phyloP scores from a whole-genome alignment of 225 moss, liverwort and hornwort genomes.

The Antitrichia curtipendula region DNA sequence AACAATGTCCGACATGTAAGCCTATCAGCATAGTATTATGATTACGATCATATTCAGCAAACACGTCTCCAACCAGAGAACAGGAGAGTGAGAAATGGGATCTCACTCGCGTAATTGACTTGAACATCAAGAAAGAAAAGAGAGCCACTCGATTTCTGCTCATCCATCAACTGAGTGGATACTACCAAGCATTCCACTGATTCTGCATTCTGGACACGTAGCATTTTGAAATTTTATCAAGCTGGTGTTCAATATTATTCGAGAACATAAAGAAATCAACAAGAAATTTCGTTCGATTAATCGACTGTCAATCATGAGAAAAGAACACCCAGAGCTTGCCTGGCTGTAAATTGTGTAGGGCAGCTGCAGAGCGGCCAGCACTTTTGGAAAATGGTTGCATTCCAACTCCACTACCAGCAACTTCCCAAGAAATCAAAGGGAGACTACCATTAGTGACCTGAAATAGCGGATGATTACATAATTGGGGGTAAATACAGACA shows the following conservation, averaged over 20 bases:
- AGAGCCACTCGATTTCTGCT: background rate
- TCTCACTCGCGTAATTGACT: constrained; percentile 12
- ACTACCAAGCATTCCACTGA: constrained; percentile 34
- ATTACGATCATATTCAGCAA: background rate
- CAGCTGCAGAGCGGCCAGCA: constrained; percentile 19
- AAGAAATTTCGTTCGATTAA: background rate
- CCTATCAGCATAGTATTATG: background rate
- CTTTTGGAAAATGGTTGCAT: constrained; percentile 19
- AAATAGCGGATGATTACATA: background rate
- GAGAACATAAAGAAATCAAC: background rate
- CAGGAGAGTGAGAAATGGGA: background rate
- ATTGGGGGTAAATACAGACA: background rate
- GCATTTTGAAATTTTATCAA: background rate
- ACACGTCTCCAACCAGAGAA: background rate
- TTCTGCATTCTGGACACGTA: constrained; percentile 12
- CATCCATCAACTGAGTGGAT: constrained; percentile 10
- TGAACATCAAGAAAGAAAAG: constrained; percentile 24
- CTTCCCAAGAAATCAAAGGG: constrained; percentile 3
- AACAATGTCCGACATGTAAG: background rate
- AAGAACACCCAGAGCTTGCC: background rate
- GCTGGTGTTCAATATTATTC: background rate
- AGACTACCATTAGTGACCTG: background rate
- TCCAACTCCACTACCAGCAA: constrained; percentile 37
- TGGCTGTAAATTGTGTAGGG: constrained; percentile 17
- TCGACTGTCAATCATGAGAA: background rate